Percentiles rank a stretch among this genome's conserved stretches.
Conservation (phyloP, 345 rosid genomes). For the Triadica sebifera region DNA sequence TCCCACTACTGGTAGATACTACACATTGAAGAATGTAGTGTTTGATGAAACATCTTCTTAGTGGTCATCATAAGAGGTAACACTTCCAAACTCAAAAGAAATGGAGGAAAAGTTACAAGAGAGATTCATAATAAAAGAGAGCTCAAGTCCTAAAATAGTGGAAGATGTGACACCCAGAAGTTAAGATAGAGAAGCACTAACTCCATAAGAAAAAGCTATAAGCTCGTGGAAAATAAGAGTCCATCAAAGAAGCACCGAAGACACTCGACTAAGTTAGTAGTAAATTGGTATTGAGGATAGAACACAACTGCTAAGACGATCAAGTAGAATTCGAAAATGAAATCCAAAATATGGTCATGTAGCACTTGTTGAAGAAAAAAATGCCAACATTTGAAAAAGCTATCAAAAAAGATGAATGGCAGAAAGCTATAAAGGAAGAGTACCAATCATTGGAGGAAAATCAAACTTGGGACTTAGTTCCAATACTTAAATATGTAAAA, state of each 20-base stretch:
- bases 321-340: neutral
- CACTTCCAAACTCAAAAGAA: neutral
- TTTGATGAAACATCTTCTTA: neutral
- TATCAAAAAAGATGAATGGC: neutral
- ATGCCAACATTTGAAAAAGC: neutral
- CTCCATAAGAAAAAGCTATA: neutral
- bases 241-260: neutral
- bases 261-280: neutral
- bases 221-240: neutral
- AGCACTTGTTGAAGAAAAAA: neutral
- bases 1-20: neutral
- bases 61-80: neutral
- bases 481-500: neutral
- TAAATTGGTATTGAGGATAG: neutral
- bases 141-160: too few species aligned
- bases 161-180: neutral
- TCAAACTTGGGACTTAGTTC: neutral
- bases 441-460: neutral
- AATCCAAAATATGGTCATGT: neutral
- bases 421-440: too few species aligned
- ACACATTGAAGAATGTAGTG: neutral
- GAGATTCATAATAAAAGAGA: too few species aligned
- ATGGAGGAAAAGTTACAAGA: neutral
- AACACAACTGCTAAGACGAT: neutral
- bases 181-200: neutral